phyloP scores from a whole-genome alignment of 2,329 filamentous ascomycete species.

The Emericellopsis atlantica region DNA sequence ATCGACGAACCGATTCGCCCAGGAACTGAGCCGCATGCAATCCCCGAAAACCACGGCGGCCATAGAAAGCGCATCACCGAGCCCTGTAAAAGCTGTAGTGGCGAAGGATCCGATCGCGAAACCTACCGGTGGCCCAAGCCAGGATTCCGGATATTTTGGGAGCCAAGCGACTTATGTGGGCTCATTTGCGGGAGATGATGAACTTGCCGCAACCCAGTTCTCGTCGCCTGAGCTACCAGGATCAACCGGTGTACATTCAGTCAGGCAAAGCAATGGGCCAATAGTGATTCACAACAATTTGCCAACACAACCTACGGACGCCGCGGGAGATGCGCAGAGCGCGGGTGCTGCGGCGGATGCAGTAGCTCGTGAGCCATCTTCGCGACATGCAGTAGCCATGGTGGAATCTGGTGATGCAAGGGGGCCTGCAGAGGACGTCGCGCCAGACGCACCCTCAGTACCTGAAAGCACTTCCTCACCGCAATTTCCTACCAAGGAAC shows the following conservation, averaged over 20 bases:
- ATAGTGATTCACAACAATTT: constrained; percentile 13
- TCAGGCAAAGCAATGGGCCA: not conserved
- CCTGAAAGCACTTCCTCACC: not conserved
- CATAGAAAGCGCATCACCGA: constrained; percentile 23
- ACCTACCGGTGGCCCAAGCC: constrained; percentile 10
- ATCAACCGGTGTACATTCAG: too few species aligned
- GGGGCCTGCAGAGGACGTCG: not conserved
- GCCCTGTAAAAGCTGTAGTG: constrained; percentile 18
- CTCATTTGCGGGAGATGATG: constrained; percentile 6
- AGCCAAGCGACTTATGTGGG: constrained; percentile 33
- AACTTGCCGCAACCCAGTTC: constrained; percentile 1
- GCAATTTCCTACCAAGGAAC: not conserved
- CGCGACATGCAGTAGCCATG: constrained; percentile 1
- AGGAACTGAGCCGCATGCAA: constrained; percentile 33
- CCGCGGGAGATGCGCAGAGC: constrained; percentile 30
- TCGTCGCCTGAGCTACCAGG: too few species aligned
- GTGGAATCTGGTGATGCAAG: constrained; percentile 9
- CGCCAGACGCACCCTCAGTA: not conserved
- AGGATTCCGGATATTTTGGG: constrained; percentile 62
- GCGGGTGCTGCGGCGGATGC: constrained; percentile 7
- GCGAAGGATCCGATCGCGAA: constrained; percentile 19
- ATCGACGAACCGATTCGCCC: constrained; percentile 40
- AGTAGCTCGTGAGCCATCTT: not conserved
- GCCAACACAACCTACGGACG: constrained; percentile 25
- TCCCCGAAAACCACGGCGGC: constrained; percentile 48